A percentile compares a stretch with the other conserved stretches of the same genome.
phyloP scores from a whole-genome alignment of 2,329 filamentous ascomycete species.

The Bertia moriformis region DNA sequence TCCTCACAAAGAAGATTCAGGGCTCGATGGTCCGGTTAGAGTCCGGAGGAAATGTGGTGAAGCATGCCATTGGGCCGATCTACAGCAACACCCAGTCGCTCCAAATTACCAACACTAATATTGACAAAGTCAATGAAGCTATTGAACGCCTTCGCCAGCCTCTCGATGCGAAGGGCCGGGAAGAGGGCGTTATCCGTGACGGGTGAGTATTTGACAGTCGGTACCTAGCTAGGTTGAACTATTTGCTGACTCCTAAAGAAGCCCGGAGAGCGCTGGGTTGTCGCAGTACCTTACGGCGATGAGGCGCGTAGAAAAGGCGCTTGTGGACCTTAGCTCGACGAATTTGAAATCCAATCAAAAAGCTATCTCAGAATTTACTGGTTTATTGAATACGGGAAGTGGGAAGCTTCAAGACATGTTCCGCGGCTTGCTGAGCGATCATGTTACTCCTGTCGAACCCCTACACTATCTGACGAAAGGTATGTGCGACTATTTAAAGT shows the following conservation, averaged over 20 bases:
- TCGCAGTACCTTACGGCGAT: conserved; percentile 54
- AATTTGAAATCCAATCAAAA: conserved; percentile 58
- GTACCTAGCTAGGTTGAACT: not conserved
- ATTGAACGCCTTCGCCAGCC: conserved; percentile 57
- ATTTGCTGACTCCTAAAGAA: not conserved
- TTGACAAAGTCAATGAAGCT: conserved; percentile 51
- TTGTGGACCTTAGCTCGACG: conserved; percentile 47
- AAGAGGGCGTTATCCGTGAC: conserved; percentile 53
- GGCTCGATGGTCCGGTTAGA: conserved; percentile 52
- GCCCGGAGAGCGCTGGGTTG: conserved; percentile 45
- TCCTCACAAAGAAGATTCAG: conserved; percentile 59
- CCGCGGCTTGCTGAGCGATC: conserved; percentile 40
- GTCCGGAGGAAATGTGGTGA: conserved; percentile 52
- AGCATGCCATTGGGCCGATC: conserved; percentile 59
- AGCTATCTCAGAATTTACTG: conserved; percentile 46
- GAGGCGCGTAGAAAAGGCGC: conserved; percentile 50
- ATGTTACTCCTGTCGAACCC: conserved; percentile 50
- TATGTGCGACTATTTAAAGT: too few relatives aligned
- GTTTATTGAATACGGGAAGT: conserved; percentile 44
- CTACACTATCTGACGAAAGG: conserved; percentile 59
- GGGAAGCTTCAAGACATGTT: conserved; percentile 53
- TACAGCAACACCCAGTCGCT: conserved; percentile 58
- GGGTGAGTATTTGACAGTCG: conserved; percentile 9
- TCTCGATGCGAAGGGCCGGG: conserved; percentile 52
- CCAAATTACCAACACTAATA: conserved; percentile 36